Conservation (phyloP, 352 stramenopile genomes). For the Pythium rishiriense region DNA sequence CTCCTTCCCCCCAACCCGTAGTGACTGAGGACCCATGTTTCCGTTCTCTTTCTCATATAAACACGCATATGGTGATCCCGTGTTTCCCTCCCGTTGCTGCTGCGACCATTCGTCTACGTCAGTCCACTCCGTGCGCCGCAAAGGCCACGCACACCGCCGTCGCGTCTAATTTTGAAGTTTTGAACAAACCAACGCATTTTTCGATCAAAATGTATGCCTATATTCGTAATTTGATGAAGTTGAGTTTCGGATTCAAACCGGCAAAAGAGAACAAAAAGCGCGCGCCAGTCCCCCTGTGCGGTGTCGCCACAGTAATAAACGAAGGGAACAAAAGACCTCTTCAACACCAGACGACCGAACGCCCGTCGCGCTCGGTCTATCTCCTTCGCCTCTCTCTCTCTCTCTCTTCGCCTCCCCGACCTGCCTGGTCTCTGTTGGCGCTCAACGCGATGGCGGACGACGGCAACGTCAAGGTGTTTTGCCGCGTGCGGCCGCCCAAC, state of each 20-base stretch:
- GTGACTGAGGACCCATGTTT: neutral
- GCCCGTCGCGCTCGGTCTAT: neutral
- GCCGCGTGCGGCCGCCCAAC: slow-evolving; percentile 81
- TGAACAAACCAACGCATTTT: neutral
- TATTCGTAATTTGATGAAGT: slow-evolving; percentile 1
- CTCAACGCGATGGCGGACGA: slow-evolving; percentile 40
- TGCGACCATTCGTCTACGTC: slow-evolving; percentile 7
- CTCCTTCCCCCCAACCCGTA: slow-evolving; percentile 4
- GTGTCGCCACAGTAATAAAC: neutral
- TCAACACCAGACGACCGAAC: neutral
- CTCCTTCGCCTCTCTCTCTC: neutral
- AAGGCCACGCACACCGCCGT: neutral
- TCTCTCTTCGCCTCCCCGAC: neutral
- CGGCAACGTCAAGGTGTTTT: slow-evolving; percentile 86
- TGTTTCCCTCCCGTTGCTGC: neutral
- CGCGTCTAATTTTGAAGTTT: neutral
- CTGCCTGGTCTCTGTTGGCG: neutral
- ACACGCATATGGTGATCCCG: neutral
- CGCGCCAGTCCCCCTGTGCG: neutral
- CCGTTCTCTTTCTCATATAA: slow-evolving; percentile 1
- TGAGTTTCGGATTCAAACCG: slow-evolving; percentile 17
- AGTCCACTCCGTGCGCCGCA: neutral
- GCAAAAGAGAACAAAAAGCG: neutral
- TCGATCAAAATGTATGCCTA: neutral
- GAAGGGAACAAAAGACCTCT: neutral